Conservation (phyloP, 495 filamentous ascomycete genomes). For the Emericellopsis terricola region DNA sequence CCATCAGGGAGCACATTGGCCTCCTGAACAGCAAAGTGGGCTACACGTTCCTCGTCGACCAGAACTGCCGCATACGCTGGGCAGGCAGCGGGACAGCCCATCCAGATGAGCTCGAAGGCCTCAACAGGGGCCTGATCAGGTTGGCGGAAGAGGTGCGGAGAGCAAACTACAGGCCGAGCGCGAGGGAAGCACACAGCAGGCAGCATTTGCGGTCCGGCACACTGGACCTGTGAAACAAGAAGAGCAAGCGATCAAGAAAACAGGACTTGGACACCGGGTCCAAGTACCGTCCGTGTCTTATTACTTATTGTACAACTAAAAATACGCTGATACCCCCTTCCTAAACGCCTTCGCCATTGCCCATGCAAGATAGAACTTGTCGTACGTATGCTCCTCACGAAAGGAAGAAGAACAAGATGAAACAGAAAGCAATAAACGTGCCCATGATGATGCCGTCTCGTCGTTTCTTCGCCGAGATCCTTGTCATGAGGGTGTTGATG, state of each 20-base stretch:
- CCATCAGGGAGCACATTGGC: conserved; percentile 60
- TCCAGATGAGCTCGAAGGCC: conserved; percentile 45
- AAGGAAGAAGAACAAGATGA: conserved; percentile 69
- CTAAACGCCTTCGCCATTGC: conserved; percentile 1
- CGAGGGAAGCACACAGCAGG: no score
- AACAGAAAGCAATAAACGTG: conserved; percentile 76
- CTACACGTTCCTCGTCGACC: conserved; percentile 85
- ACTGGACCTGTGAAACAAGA: no score
- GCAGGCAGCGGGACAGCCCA: conserved; percentile 70
- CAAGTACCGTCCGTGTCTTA: conserved; percentile 1
- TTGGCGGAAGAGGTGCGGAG: conserved; percentile 41
- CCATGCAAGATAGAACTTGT: background rate
- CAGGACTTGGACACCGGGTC: no score
- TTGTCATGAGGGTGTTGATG: conserved; percentile 78
- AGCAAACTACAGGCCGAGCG: no score
- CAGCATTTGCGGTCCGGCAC: no score
- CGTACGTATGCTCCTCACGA: conserved; percentile 16
- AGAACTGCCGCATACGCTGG: conserved; percentile 81
- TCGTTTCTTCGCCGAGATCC: conserved; percentile 90
- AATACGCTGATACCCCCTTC: conserved; percentile 4
- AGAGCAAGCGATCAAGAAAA: no score
- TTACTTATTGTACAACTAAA: conserved; percentile 3
- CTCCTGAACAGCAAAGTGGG: conserved; percentile 78
- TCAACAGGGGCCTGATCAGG: conserved; percentile 50
- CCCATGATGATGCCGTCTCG: conserved; percentile 90